phyloP scores from a whole-genome alignment of 2,329 filamentous ascomycete species.

The Herpotrichia juniperi region DNA sequence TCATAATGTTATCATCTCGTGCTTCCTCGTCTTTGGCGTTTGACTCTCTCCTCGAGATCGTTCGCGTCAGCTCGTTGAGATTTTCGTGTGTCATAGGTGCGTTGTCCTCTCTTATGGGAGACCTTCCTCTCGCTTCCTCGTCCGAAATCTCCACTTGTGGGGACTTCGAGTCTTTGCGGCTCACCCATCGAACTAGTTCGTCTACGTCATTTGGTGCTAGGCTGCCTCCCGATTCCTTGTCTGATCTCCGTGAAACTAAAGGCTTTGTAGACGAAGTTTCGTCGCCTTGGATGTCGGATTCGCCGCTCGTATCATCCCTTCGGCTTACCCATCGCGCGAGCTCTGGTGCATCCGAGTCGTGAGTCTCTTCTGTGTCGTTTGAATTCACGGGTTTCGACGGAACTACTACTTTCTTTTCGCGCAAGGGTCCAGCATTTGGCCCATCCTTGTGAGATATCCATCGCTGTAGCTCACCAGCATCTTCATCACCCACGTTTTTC shows the following conservation, averaged over 20 bases:
- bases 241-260: not conserved
- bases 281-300: conserved; percentile 16
- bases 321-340: conserved; percentile 1
- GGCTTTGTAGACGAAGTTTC: conserved; percentile 4
- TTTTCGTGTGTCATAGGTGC: conserved; percentile 17
- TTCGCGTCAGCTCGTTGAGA: conserved; percentile 10
- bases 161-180: conserved; percentile 1
- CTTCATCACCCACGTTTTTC: conserved; percentile 13
- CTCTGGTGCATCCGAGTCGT: conserved; percentile 15
- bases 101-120: conserved; percentile 18
- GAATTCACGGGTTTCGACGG: conserved; percentile 7
- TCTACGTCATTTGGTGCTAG: conserved; percentile 21
- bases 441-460: conserved; percentile 15
- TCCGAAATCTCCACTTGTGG: conserved; percentile 2
- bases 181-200: conserved; percentile 21
- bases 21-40: not conserved
- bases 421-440: not conserved
- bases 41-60: not conserved
- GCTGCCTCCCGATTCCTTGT: not conserved
- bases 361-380: not conserved
- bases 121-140: conserved; percentile 12
- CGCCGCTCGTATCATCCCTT: conserved; percentile 28
- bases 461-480: conserved; percentile 21
- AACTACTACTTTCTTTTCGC: conserved; percentile 14
- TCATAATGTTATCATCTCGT: not conserved